Conservation (phyloP, 2,329 filamentous ascomycete species). For the Sporothrix pallida region DNA sequence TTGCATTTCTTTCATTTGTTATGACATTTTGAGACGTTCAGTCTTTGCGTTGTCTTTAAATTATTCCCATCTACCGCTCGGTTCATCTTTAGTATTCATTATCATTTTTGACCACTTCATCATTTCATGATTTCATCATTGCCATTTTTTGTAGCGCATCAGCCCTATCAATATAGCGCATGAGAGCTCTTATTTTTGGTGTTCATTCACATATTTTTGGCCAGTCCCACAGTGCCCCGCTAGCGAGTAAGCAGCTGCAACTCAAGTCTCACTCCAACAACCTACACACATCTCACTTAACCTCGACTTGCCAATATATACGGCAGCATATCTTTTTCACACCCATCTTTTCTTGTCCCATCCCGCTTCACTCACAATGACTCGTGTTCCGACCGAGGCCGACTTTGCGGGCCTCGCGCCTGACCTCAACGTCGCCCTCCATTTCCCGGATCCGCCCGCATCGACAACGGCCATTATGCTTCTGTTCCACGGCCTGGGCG, state of each 20-base stretch:
- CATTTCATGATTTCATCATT: background rate
- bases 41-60: background rate
- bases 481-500: conserved; percentile 84
- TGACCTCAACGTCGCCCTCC: conserved; percentile 52
- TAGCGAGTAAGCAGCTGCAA: background rate
- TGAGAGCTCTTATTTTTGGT: background rate
- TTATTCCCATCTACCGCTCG: conserved; percentile 9
- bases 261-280: background rate
- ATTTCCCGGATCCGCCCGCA: conserved; percentile 61
- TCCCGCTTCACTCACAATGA: conserved; percentile 27
- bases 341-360: background rate
- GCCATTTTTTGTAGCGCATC: background rate
- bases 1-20: background rate
- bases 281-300: background rate
- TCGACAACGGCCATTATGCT: conserved; percentile 76
- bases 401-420: conserved; percentile 56
- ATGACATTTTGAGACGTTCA: background rate
- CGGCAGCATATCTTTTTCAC: background rate
- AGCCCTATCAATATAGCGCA: conserved; percentile 25
- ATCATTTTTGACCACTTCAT: no score
- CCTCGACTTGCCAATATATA: background rate
- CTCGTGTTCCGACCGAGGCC: conserved; percentile 55
- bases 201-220: background rate
- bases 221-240: background rate
- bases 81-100: no score